A percentile compares a stretch with the other conserved stretches of the same genome.
Evolutionary conservation across 192 early-diverging fungal genomes (phyloP).

Genomic region (Coemansia sp.): DNA sequence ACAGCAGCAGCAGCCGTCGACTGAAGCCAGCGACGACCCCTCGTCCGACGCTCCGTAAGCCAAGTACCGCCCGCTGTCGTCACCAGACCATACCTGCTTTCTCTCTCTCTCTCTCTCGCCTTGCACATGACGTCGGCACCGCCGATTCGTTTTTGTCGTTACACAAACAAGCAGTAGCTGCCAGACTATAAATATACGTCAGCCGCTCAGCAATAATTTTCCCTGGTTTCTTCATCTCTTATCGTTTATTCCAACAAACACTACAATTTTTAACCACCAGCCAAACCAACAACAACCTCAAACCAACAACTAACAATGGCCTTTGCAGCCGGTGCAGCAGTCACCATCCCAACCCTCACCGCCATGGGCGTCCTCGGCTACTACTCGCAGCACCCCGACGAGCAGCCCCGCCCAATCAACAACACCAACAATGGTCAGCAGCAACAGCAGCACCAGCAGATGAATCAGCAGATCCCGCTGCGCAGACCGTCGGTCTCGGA

Average conservation of each 20-base stretch:
- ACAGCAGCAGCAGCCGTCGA: neutral
- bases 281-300: slow-evolving; percentile 3
- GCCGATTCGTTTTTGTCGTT: no score
- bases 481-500: slow-evolving; percentile 23
- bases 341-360: slow-evolving; percentile 38
- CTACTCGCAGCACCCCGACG: slow-evolving; percentile 31
- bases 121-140: no score
- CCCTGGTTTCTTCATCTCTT: neutral
- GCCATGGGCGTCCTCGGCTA: slow-evolving; percentile 44
- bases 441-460: slow-evolving; percentile 10
- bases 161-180: no score
- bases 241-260: neutral
- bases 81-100: neutral
- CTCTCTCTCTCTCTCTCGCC: no score
- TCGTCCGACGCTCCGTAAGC: no score
- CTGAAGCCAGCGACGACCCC: neutral
- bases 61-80: neutral
- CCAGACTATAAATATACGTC: no score
- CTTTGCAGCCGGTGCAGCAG: slow-evolving; percentile 50
- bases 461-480: no score
- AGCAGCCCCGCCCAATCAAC: slow-evolving; percentile 16
- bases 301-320: slow-evolving; percentile 29
- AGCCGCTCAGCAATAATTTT: no score
- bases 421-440: slow-evolving; percentile 4
- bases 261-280: neutral